A percentile compares a stretch with the other conserved stretches of the same genome.
Conservation (phyloP, 768 basidiomycete genomes). For the Pulveroboletus ravenelii region DNA sequence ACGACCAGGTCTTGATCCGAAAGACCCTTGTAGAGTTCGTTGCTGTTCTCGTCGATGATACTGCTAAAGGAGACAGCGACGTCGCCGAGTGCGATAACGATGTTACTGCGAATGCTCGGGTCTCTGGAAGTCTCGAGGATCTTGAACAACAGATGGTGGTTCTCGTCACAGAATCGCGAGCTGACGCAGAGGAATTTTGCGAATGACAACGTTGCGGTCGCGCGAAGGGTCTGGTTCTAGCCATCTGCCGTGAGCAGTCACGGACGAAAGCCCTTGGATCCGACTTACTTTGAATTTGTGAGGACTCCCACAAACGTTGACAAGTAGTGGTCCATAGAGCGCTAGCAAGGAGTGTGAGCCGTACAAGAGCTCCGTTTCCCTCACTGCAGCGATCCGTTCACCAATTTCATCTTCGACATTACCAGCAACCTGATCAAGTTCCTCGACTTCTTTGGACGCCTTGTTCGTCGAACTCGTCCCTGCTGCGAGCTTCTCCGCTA, state of each 20-base stretch:
- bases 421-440: slow-evolving; percentile 95
- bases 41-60: slow-evolving; percentile 96
- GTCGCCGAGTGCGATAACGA: slow-evolving; percentile 96
- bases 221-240: slow-evolving; percentile 82
- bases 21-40: slow-evolving; percentile 90
- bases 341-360: slow-evolving; percentile 77
- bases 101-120: slow-evolving; percentile 87
- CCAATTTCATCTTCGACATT: slow-evolving; percentile 99
- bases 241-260: slow-evolving; percentile 4
- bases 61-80: slow-evolving; percentile 97
- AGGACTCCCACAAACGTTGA: slow-evolving; percentile 86
- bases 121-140: slow-evolving; percentile 90
- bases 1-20: slow-evolving; percentile 83
- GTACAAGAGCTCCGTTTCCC: slow-evolving; percentile 85
- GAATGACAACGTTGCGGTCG: slow-evolving; percentile 81
- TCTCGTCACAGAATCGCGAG: slow-evolving; percentile 86
- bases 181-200: slow-evolving; percentile 97
- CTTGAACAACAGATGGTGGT: slow-evolving; percentile 87
- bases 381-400: slow-evolving; percentile 76
- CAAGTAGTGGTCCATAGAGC: slow-evolving; percentile 84
- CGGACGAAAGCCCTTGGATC: neutral
- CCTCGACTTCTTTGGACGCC: slow-evolving; percentile 62
- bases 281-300: slow-evolving; percentile 77
- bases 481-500: slow-evolving; percentile 59
- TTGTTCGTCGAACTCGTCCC: slow-evolving; percentile 35